Evolutionary conservation across 2,329 filamentous ascomycete genomes (phyloP).

Genomic region (Aspergillus sp.): DNA sequence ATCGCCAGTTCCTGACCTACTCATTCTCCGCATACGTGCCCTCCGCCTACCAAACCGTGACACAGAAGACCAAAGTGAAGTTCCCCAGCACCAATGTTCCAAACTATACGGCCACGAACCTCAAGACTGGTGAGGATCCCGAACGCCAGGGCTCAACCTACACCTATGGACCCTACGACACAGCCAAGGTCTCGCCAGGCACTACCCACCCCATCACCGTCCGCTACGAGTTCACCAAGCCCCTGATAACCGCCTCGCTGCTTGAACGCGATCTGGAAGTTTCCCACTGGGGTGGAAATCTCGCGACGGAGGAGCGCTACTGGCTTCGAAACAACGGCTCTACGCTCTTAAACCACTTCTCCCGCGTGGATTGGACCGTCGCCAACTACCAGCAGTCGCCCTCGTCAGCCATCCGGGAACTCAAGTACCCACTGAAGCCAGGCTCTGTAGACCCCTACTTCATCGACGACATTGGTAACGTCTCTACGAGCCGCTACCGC

Average conservation of each 20-base stretch:
- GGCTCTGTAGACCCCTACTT: constrained; percentile 91
- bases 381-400: constrained; percentile 76
- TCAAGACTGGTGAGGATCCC: constrained; percentile 69
- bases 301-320: constrained; percentile 94
- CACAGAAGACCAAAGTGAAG: constrained; percentile 98
- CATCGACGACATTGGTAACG: constrained; percentile 94
- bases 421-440: constrained; percentile 77
- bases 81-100: constrained; percentile 76
- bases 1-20: constrained; percentile 85
- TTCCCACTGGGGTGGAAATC: constrained; percentile 96
- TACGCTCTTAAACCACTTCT: constrained; percentile 73
- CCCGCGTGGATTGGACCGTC: constrained; percentile 75
- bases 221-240: constrained; percentile 95
- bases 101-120: constrained; percentile 74
- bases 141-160: constrained; percentile 83
- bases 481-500: constrained; percentile 89
- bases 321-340: constrained; percentile 86
- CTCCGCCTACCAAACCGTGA: constrained; percentile 81
- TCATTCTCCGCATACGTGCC: constrained; percentile 83
- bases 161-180: constrained; percentile 86
- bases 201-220: constrained; percentile 73
- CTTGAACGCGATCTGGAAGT: constrained; percentile 93
- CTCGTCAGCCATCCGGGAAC: constrained; percentile 76
- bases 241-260: constrained; percentile 75
- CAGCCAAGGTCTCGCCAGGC: constrained; percentile 71